These are phyloP conservation scores for Diaporthe destruens DNA, from an alignment of 2,329 filamentous ascomycete species.

Conservation along the genomic window DNA sequence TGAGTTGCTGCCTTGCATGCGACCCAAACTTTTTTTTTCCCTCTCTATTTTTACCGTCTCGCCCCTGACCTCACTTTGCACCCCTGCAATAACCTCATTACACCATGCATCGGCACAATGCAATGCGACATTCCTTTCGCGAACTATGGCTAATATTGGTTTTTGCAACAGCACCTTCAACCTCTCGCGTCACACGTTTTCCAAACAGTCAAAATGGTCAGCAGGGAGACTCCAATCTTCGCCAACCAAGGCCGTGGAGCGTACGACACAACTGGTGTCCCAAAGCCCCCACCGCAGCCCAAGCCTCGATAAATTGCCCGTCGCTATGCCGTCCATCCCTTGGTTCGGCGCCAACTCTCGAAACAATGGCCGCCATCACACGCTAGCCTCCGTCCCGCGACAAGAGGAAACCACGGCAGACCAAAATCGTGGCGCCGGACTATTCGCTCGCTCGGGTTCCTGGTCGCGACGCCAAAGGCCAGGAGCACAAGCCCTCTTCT, in stretches of 20 bases:
- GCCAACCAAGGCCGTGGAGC: conserved; percentile 53
- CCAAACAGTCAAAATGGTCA: conserved; percentile 49
- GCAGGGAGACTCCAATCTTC: conserved; percentile 47
- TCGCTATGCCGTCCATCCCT: conserved; percentile 41
- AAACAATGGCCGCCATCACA: conserved; percentile 37
- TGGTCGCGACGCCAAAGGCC: conserved; percentile 31
- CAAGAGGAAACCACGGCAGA: conserved; percentile 26
- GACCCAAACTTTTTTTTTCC: background rate
- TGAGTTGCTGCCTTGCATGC: conserved; percentile 39
- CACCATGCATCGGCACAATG: conserved; percentile 21
- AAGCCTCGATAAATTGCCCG: conserved; percentile 50
- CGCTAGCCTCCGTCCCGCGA: conserved; percentile 37
- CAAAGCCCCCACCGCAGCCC: conserved; percentile 52
- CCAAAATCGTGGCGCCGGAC: conserved; percentile 37
- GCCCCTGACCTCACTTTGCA: conserved; percentile 37
- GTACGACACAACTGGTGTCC: conserved; percentile 55
- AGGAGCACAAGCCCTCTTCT: conserved; percentile 26
- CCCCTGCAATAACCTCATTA: conserved; percentile 40
- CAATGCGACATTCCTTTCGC: conserved; percentile 11
- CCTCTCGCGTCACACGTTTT: conserved; percentile 31
- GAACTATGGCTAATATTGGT: conserved; percentile 45
- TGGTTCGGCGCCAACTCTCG: conserved; percentile 40
- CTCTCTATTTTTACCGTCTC: background rate
- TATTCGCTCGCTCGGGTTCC: conserved; percentile 28
- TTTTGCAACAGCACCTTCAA: conserved; percentile 36